Percentiles rank a stretch among this genome's conserved stretches.
phyloP scores from a whole-genome alignment of 306 rosid genomes.

The Medicago truncatula region DNA sequence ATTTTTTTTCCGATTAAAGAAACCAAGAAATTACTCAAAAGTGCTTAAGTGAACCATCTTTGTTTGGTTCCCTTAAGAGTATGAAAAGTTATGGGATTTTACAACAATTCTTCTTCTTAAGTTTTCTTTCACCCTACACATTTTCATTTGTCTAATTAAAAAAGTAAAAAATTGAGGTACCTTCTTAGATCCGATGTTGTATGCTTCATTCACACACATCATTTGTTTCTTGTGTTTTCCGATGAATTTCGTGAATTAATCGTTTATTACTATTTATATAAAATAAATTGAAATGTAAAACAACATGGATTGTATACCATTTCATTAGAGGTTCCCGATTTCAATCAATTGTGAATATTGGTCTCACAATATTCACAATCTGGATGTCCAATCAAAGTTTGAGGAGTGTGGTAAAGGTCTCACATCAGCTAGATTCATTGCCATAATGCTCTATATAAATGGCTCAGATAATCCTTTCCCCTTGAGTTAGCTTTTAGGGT shows the following conservation, averaged over 20 bases:
- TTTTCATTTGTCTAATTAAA: conserved; percentile 1
- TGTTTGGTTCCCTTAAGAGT: conserved; percentile 30
- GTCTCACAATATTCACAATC: conserved; percentile 10
- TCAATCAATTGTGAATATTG: conserved; percentile 4
- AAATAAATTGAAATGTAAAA: not conserved
- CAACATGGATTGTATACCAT: conserved; percentile 24
- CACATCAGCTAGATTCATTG: conserved; percentile 11
- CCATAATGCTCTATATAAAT: conserved; percentile 5
- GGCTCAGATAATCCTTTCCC: not conserved
- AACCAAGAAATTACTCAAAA: conserved; percentile 30
- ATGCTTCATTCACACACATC: conserved; percentile 17
- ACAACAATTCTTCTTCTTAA: conserved; percentile 1
- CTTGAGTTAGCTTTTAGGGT: not conserved
- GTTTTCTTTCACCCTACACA: conserved; percentile 12
- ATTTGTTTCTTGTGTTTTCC: conserved; percentile 13
- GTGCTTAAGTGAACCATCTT: conserved; percentile 6
- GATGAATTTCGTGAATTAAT: conserved; percentile 6
- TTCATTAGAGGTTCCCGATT: conserved; percentile 20
- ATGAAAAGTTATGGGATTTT: conserved; percentile 28
- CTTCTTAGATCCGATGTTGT: conserved; percentile 13
- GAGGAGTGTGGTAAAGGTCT: conserved; percentile 7
- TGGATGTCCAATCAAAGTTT: conserved; percentile 13
- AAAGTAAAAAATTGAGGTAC: not conserved
- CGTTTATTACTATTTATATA: conserved; percentile 10
- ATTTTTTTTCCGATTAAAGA: conserved; percentile 22